phyloP scores from a whole-genome alignment of 2,329 filamentous ascomycete genomes.

The Trichoderma sp. region DNA sequence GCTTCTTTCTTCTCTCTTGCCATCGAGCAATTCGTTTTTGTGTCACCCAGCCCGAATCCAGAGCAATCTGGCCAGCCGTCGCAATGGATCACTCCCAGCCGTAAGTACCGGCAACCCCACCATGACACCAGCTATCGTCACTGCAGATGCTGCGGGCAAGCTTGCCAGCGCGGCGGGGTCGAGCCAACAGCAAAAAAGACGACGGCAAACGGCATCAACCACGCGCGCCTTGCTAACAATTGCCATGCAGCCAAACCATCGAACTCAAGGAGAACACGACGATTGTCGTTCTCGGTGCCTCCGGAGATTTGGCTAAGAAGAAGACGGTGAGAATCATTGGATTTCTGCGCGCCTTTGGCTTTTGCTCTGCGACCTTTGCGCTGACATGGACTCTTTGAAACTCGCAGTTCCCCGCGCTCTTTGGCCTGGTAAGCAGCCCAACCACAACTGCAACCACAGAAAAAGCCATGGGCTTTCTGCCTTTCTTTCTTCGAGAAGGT shows the following conservation, averaged over 20 bases:
- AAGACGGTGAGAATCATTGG: conserved; percentile 74
- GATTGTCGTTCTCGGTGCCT: conserved; percentile 95
- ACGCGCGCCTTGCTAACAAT: conserved; percentile 27
- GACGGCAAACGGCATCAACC: background rate
- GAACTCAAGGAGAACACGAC: conserved; percentile 99
- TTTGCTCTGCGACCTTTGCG: conserved; percentile 15
- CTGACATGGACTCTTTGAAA: conserved; percentile 26
- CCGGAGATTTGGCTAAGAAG: conserved; percentile 98
- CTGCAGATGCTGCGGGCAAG: conserved; percentile 19
- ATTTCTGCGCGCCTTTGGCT: conserved; percentile 24
- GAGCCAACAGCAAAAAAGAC: conserved; percentile 8
- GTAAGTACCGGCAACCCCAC: conserved; percentile 29
- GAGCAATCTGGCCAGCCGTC: conserved; percentile 24
- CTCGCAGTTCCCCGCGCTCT: conserved; percentile 86
- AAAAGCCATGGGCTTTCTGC: background rate
- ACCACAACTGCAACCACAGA: background rate
- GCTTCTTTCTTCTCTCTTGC: background rate
- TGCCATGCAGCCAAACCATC: conserved; percentile 63
- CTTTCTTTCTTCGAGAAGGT: background rate
- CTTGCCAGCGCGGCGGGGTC: conserved; percentile 25
- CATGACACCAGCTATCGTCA: conserved; percentile 29
- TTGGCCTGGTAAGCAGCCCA: conserved; percentile 79
- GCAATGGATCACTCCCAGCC: conserved; percentile 29
- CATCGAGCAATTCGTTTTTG: background rate
- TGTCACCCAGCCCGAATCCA: conserved; percentile 2